Evolutionary conservation across 768 basidiomycete species (phyloP), one percentile per base, ranked within the genome.

Genomic region (Crucibulum laeve): DNA sequence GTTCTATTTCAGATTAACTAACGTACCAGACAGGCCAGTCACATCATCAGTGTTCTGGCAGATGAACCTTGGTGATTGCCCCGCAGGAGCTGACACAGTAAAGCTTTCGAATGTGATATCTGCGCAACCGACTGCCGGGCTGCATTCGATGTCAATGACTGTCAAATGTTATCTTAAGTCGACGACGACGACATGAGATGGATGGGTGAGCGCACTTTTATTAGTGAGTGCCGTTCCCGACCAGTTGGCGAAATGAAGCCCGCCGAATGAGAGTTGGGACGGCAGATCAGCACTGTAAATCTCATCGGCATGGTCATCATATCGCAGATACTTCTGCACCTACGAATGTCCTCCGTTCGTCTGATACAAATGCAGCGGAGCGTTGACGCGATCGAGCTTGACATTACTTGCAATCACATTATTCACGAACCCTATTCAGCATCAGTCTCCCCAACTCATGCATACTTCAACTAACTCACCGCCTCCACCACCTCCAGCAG

Each of bases 111-210:
- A 79, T 0, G 53, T 52, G 18, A 78, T 67, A 38, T 69, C 56
- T 10, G 63, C 58, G 47, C 77, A 78, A n/a, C 68, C 69, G 23
- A 58, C 74, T 1, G 67, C 71, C 0, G 70, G 47, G 49, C 73
- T 77, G 57, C 78, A 79, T 48, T 71, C 69, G 24, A 80, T 60
- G 46, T 74, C 69, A 19, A 77, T 65, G 33, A 77, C 75, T 76
- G 49, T 35, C 15, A 32, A 37, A 13, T 40, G n/a, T 36, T 5
- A 24, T 19, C 36, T 42, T n/a, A n/a, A 21, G 7, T 15, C 7
- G 6, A 19, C 19, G 32, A 37, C 35, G 41, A 18, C 35, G 38
- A 28, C 11, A 50, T 6, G 18, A 23, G 4, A 32, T 15, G 26
- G 25, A 19, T 6, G 21, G 15, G 22, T 34, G 18, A 22, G 57